A percentile compares a stretch with the other conserved stretches of the same genome.
These are phyloP conservation scores for Leccinum subtestaceum DNA, from an alignment of 768 basidiomycete species.

Conservation along the genomic window DNA sequence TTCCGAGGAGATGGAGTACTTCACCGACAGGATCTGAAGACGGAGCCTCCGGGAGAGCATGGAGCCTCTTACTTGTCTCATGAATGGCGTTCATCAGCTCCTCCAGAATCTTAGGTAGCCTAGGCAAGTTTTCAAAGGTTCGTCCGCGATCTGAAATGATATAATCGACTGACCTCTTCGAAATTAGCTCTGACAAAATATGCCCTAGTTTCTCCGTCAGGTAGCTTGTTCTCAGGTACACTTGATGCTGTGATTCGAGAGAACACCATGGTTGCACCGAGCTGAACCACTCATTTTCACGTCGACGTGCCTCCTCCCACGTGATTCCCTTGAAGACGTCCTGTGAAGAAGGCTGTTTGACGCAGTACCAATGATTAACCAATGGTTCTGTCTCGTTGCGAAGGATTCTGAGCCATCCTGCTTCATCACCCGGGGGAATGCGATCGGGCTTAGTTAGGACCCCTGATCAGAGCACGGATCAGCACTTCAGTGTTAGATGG, in stretches of 20 bases:
- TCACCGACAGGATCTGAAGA: slow-evolving; percentile 58
- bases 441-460: slow-evolving; percentile 72
- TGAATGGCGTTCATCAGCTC: slow-evolving; percentile 50
- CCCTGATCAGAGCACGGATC: slow-evolving; percentile 2
- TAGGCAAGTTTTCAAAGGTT: slow-evolving; percentile 22
- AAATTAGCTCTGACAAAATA: slow-evolving; percentile 61
- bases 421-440: slow-evolving; percentile 31
- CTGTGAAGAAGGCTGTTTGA: slow-evolving; percentile 39
- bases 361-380: slow-evolving; percentile 36
- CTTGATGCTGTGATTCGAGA: slow-evolving; percentile 48
- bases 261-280: slow-evolving; percentile 51
- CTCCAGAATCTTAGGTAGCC: slow-evolving; percentile 60
- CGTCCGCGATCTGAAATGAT: background rate
- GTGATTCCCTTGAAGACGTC: slow-evolving; percentile 28
- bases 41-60: slow-evolving; percentile 46
- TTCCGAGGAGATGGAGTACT: slow-evolving; percentile 45
- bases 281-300: slow-evolving; percentile 59
- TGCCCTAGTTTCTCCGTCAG: slow-evolving; percentile 58
- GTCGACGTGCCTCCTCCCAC: slow-evolving; percentile 59
- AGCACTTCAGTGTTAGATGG: slow-evolving; percentile 30
- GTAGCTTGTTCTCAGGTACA: slow-evolving; percentile 53
- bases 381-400: slow-evolving; percentile 44
- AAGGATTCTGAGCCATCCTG: slow-evolving; percentile 53
- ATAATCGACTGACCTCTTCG: slow-evolving; percentile 45
- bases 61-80: slow-evolving; percentile 34